Percentiles rank a stretch among this genome's conserved stretches.
phyloP scores from a whole-genome alignment of 2,329 filamentous ascomycete species.

The Lachnellula occidentalis region DNA sequence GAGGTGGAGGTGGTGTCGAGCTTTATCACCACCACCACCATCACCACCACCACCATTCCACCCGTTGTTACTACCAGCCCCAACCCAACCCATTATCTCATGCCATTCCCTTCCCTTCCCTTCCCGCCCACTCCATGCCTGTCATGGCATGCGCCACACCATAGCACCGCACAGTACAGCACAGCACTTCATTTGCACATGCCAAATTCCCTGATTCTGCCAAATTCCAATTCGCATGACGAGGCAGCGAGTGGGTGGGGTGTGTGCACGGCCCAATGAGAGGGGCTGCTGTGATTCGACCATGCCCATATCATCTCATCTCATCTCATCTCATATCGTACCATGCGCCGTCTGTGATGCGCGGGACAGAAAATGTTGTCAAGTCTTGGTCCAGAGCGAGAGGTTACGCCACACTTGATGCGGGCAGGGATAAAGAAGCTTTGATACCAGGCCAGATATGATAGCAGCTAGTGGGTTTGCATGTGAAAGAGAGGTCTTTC shows the following conservation, averaged over 20 bases:
- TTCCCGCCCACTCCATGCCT: too few relatives aligned
- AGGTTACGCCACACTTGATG: constrained; percentile 3
- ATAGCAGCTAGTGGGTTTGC: constrained; percentile 1
- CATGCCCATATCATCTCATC: too few relatives aligned
- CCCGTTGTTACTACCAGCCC: too few relatives aligned
- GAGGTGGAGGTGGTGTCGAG: constrained; percentile 8
- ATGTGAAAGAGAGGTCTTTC: constrained; percentile 8
- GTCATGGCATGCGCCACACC: constrained; percentile 14
- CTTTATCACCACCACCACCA: constrained; percentile 2
- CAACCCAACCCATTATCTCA: too few relatives aligned
- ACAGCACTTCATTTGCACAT: constrained; percentile 13
- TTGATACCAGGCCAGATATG: background rate
- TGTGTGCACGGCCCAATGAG: background rate
- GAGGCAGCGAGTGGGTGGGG: background rate
- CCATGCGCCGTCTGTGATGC: background rate
- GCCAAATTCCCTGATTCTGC: constrained; percentile 9
- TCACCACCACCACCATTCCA: too few relatives aligned
- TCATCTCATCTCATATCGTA: background rate
- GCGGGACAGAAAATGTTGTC: background rate
- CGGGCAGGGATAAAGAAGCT: background rate
- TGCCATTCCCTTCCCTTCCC: background rate
- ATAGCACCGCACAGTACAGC: background rate
- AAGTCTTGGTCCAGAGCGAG: constrained; percentile 1
- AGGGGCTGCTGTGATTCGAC: background rate
- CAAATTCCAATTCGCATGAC: constrained; percentile 1